phyloP scores from a whole-genome alignment of 768 basidiomycete species.

The Mycena haematopus region DNA sequence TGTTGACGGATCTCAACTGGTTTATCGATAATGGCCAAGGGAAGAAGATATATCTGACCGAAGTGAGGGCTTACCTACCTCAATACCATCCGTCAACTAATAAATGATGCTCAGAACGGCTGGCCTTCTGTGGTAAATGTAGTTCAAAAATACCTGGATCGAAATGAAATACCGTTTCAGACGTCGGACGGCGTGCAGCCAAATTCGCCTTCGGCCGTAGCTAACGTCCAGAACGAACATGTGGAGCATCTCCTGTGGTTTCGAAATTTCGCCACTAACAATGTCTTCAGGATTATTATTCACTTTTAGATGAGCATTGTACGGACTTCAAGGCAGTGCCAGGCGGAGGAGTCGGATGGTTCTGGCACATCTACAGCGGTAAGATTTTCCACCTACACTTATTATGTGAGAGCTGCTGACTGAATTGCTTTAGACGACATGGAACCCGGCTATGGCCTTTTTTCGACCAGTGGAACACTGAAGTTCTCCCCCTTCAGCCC shows the following conservation, averaged over 20 bases:
- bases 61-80: constrained; percentile 48
- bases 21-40: constrained; percentile 66
- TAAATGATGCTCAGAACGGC: constrained; percentile 59
- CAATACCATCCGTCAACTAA: not conserved
- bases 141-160: not conserved
- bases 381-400: constrained; percentile 37
- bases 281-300: constrained; percentile 62
- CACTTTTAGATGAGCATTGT: constrained; percentile 69
- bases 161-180: constrained; percentile 2
- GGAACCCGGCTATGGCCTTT: constrained; percentile 76
- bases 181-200: constrained; percentile 67
- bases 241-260: no score
- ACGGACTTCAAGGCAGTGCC: constrained; percentile 61
- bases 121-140: constrained; percentile 63
- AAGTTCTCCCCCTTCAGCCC: constrained; percentile 71
- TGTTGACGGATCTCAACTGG: constrained; percentile 66
- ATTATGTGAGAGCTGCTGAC: not conserved
- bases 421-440: constrained; percentile 23
- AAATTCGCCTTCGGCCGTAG: constrained; percentile 66
- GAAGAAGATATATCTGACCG: constrained; percentile 79
- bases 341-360: constrained; percentile 80
- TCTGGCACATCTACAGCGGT: constrained; percentile 82
- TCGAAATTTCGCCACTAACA: not conserved
- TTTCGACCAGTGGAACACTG: constrained; percentile 49
- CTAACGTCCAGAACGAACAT: constrained; percentile 66